Percentiles rank a stretch among this genome's conserved stretches.
Conservation (phyloP, 768 basidiomycete species). For the Tricholoma bakamatsutake region DNA sequence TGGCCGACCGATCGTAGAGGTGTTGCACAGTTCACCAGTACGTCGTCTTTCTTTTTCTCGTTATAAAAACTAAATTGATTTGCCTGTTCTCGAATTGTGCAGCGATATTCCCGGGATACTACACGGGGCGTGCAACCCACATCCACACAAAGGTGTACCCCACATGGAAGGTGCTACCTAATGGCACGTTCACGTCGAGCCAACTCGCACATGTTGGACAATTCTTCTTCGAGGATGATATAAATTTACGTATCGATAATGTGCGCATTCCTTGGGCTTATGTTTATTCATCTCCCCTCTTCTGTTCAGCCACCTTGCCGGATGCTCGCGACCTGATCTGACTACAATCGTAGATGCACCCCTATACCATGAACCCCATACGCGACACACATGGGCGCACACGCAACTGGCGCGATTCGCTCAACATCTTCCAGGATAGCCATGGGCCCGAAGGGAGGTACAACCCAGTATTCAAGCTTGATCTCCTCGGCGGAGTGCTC, state of each 20-base stretch:
- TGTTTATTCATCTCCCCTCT: not conserved
- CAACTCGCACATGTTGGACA: conserved; percentile 44
- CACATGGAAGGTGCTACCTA: conserved; percentile 37
- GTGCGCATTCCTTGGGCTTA: conserved; percentile 25
- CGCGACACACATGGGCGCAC: conserved; percentile 41
- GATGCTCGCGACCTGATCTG: not conserved
- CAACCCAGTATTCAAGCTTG: conserved; percentile 46
- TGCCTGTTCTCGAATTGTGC: not conserved
- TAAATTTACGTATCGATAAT: conserved; percentile 43
- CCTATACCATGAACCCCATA: conserved; percentile 46
- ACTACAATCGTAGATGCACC: conserved; percentile 35
- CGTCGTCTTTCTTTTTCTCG: conserved; percentile 9
- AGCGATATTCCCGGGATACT: conserved; percentile 55
- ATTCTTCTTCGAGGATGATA: conserved; percentile 52
- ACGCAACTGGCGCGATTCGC: conserved; percentile 45
- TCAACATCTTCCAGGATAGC: conserved; percentile 49
- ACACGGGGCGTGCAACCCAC: conserved; percentile 51
- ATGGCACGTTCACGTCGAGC: conserved; percentile 40
- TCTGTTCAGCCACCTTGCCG: not conserved
- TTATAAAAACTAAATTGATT: not conserved
- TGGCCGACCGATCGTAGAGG: conserved; percentile 50
- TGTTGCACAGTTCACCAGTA: conserved; percentile 49
- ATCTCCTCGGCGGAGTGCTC: conserved; percentile 45
- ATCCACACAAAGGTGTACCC: conserved; percentile 52
- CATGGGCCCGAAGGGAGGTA: conserved; percentile 44